Percentiles rank a stretch among this genome's conserved stretches.
Conservation (phyloP, 169 alveolate genomes). For the Plasmodium vivax region DNA sequence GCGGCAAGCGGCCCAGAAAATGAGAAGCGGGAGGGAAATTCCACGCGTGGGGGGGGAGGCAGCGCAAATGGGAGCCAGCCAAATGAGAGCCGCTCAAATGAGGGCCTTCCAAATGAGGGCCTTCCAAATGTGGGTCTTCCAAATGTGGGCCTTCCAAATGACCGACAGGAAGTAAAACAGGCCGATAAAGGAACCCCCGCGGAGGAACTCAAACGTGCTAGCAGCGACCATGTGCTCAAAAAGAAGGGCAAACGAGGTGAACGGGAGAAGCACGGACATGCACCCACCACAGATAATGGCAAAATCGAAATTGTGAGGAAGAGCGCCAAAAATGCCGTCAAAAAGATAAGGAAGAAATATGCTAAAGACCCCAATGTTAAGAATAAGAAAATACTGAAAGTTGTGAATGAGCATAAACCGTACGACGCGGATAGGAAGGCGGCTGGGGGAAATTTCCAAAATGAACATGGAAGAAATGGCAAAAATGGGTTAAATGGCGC, state of each 20-base stretch:
- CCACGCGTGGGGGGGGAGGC: neutral
- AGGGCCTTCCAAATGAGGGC: too few relatives aligned
- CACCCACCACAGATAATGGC: neutral
- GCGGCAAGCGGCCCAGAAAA: neutral
- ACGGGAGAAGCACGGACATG: neutral
- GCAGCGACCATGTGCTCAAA: neutral
- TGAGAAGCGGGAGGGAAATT: neutral
- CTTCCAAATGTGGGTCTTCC: too few relatives aligned
- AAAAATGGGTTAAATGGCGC: too few relatives aligned
- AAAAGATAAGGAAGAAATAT: constrained; percentile 27
- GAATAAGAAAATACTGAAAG: constrained; percentile 12
- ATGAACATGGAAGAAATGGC: neutral
- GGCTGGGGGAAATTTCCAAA: constrained; percentile 2
- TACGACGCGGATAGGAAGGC: neutral
- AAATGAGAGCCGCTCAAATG: neutral
- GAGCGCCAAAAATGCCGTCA: neutral
- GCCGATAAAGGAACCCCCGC: neutral
- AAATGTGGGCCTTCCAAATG: neutral
- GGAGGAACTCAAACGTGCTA: neutral
- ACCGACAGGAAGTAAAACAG: neutral
- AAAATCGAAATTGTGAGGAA: constrained; percentile 5
- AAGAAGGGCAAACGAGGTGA: neutral
- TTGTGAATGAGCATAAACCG: constrained; percentile 19
- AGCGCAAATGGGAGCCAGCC: neutral
- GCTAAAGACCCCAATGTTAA: constrained; percentile 28